These are phyloP conservation scores for Dictyostelium capitatum DNA, from an alignment of 78 protist species.

Conservation along the genomic window DNA sequence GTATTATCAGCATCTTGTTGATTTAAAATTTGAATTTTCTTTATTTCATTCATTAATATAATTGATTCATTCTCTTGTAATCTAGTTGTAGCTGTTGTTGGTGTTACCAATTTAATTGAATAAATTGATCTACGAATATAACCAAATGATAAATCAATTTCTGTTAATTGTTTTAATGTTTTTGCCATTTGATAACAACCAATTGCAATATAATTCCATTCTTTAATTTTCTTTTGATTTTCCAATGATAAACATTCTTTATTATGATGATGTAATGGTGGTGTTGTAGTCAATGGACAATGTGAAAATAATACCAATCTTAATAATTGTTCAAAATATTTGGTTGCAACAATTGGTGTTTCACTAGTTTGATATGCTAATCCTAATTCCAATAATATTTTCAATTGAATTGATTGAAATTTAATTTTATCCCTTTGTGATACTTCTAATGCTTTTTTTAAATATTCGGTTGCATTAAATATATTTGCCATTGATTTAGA, in stretches of 20 bases:
- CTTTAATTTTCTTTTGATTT: conserved; percentile 24
- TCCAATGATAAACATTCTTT: conserved; percentile 25
- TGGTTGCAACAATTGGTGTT: conserved; percentile 61
- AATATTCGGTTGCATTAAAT: conserved; percentile 67
- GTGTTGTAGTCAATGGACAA: neutral
- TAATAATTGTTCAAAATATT: conserved; percentile 33
- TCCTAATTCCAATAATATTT: conserved; percentile 49
- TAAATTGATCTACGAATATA: conserved; percentile 13
- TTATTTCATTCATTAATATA: conserved; percentile 9
- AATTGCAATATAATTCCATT: conserved; percentile 17
- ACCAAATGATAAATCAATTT: conserved; percentile 38
- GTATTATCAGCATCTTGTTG: conserved; percentile 25
- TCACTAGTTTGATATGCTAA: conserved; percentile 45
- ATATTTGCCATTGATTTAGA: conserved; percentile 72
- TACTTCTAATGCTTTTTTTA: conserved; percentile 61
- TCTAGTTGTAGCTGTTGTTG: neutral
- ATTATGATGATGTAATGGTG: neutral
- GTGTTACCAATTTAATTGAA: neutral
- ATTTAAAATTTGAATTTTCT: neutral
- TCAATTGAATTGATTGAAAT: neutral
- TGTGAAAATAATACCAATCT: conserved; percentile 30
- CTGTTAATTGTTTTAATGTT: conserved; percentile 45
- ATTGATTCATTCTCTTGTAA: neutral
- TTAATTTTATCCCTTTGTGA: neutral
- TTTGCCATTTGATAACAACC: conserved; percentile 73